Evolutionary conservation across 1,284 basidiomycete species (phyloP), one percentile per base, ranked within the genome.

Genomic region (Rhodofomes roseus): DNA sequence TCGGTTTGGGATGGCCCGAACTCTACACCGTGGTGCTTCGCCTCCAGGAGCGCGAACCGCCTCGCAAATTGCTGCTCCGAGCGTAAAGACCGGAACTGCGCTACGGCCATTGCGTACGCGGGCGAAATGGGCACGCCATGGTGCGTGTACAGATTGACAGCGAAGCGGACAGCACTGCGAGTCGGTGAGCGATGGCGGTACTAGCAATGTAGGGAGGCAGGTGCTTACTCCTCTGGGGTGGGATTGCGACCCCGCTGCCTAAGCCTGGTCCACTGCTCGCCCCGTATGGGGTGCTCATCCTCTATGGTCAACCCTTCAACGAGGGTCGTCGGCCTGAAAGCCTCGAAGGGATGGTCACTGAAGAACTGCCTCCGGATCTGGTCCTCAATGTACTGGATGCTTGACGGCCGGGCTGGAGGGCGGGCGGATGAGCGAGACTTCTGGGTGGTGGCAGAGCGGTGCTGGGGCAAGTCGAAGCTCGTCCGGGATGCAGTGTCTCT

Each of bases 291-390:
- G 65, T 88, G 83, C 54, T 82, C 76, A 25, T 79, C 75, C 64
- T 82, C 79, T 54, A 91, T 78, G 16, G 75, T 73, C 37, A 76
- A 81, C 46, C 79, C 79, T 76, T 99, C 96, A 0, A 92, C 85
- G 54, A 99, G 74, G 12, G 84, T 88, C 16, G 82, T 80, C 1
- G 94, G 88, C 43, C 95, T 82, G 73, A 96, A 91, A 1, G 93
- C 90, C 76, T 99, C 96, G 72, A 98, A 98, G 2, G 96, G 95
- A 71, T 98, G 96, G 76, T 99, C 96, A 56, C 82, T 81, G 79
- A 96, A 98, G 81, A 99, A 99, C 73, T 94, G 93, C 57, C 86
- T 81, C 50, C 96, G 86, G 56, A 98, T 79, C 60, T 84, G 81
- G 75, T 99, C 96, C 71, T 96, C 93, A 31, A 91, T 67, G 73